Conservation (phyloP, 257 asterid species). For the Scutellaria galericulata region DNA sequence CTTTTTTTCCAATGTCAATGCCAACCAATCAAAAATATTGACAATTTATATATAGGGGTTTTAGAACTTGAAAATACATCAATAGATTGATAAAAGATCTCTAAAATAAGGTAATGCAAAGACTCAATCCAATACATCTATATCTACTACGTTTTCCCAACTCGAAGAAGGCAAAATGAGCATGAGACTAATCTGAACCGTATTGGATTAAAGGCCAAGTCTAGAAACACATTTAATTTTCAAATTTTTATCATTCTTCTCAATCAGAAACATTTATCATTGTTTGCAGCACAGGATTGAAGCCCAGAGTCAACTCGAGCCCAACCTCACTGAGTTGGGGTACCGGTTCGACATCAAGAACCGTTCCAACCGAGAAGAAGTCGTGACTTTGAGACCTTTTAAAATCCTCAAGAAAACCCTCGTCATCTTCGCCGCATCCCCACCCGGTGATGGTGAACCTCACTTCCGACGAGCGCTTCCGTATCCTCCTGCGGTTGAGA, state of each 20-base stretch:
- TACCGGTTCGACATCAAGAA: not conserved
- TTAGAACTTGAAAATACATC: no score
- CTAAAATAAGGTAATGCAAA: no score
- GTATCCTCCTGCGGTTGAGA: constrained; percentile 43
- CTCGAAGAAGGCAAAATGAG: no score
- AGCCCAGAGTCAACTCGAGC: constrained; percentile 61
- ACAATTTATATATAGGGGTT: no score
- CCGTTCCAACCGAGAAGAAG: constrained; percentile 40
- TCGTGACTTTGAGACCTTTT: constrained; percentile 53
- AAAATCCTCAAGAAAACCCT: constrained; percentile 25
- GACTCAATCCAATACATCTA: no score
- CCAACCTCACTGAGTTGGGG: constrained; percentile 29
- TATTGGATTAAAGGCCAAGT: no score
- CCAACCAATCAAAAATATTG: no score
- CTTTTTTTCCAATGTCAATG: not conserved
- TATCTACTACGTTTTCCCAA: no score
- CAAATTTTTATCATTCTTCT: not conserved
- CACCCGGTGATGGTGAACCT: constrained; percentile 70
- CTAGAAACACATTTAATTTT: no score
- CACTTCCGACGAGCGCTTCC: not conserved
- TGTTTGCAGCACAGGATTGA: not conserved
- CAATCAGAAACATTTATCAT: constrained; percentile 33
- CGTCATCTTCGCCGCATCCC: constrained; percentile 33
- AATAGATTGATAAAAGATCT: no score
- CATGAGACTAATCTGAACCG: no score